Percentiles rank a stretch among this genome's conserved stretches.
Conservation (phyloP, 345 rosid species). For the Gossypium arboreum region DNA sequence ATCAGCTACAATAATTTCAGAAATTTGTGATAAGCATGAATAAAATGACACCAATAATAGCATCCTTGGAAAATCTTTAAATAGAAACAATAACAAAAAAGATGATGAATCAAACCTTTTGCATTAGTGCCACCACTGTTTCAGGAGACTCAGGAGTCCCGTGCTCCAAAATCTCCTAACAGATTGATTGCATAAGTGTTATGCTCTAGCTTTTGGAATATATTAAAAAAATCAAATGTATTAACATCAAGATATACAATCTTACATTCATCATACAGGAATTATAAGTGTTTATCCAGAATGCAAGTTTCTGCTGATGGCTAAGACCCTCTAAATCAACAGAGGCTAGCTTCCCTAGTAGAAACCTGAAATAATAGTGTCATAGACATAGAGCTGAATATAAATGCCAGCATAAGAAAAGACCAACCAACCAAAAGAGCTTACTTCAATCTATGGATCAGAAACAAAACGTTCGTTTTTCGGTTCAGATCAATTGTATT, state of each 20-base stretch:
- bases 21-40: not conserved
- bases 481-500: conserved; percentile 57
- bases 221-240: not conserved
- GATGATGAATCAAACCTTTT: conserved; percentile 50
- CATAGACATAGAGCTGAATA: conserved; percentile 14
- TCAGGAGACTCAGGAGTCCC: conserved; percentile 80
- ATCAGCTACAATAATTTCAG: not conserved
- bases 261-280: conserved; percentile 87
- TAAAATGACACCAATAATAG: not conserved
- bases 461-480: conserved; percentile 47
- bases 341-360: conserved; percentile 67
- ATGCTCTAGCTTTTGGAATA: conserved; percentile 9
- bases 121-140: conserved; percentile 77
- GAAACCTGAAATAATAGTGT: conserved; percentile 42
- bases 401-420: not conserved
- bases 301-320: conserved; percentile 94
- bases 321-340: conserved; percentile 61
- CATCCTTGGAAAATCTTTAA: not conserved
- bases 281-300: conserved; percentile 91
- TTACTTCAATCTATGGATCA: conserved; percentile 74
- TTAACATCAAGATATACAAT: not conserved
- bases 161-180: conserved; percentile 72
- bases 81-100: not conserved
- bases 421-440: conserved; percentile 18
- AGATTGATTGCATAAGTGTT: conserved; percentile 11